phyloP scores from a whole-genome alignment of 2,329 filamentous ascomycete genomes.

The Fusarium sp. region DNA sequence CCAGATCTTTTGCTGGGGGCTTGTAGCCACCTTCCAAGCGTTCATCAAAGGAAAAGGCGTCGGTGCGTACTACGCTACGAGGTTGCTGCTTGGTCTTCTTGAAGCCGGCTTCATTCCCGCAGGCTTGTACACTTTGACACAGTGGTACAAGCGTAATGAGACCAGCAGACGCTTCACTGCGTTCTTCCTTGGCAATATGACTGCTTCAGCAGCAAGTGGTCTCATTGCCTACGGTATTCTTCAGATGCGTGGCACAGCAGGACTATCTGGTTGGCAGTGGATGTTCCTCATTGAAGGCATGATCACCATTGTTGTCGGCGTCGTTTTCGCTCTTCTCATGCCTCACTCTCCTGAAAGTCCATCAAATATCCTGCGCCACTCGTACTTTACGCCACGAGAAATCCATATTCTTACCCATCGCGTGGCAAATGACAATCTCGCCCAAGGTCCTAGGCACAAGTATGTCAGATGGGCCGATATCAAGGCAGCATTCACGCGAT shows the following conservation, averaged over 20 bases:
- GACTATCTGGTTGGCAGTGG: slow-evolving; percentile 60
- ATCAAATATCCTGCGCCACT: background rate
- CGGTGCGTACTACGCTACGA: background rate
- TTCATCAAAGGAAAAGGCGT: slow-evolving; percentile 9
- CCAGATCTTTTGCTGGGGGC: slow-evolving; percentile 6
- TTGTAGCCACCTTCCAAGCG: slow-evolving; percentile 1
- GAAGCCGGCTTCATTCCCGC: slow-evolving; percentile 51
- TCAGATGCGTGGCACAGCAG: slow-evolving; percentile 31
- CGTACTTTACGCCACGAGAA: background rate
- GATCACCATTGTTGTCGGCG: background rate
- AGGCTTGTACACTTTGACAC: slow-evolving; percentile 61
- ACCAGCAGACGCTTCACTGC: slow-evolving; percentile 60
- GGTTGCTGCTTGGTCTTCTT: background rate
- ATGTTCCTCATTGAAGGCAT: slow-evolving; percentile 1
- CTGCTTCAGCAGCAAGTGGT: slow-evolving; percentile 52
- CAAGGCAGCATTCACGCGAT: slow-evolving; percentile 21
- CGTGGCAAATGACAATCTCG: background rate
- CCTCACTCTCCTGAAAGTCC: background rate
- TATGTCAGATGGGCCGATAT: slow-evolving; percentile 12
- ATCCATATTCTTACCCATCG: slow-evolving; percentile 2
- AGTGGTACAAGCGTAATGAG: slow-evolving; percentile 63
- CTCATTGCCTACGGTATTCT: background rate
- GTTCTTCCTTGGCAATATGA: slow-evolving; percentile 62
- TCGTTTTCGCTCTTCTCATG: background rate
- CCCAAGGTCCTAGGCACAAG: background rate